phyloP scores from a whole-genome alignment of 805 yeast genomes.

The Lipomyces starkeyi region DNA sequence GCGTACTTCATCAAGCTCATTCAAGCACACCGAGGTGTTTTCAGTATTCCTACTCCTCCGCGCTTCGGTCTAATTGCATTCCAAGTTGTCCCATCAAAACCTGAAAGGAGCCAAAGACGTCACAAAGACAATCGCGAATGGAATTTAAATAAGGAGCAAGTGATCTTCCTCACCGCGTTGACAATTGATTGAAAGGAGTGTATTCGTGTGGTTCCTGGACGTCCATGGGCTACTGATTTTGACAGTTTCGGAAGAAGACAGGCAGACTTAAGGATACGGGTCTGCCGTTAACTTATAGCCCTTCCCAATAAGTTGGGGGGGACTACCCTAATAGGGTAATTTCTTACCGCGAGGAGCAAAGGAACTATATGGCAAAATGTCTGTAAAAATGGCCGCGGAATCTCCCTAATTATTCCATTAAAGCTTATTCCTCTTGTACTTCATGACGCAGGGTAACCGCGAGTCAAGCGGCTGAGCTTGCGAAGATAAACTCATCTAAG shows the following conservation, averaged over 20 bases:
- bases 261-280: not conserved
- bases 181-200: slow-evolving; percentile 27
- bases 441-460: too few relatives aligned
- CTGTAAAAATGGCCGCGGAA: too few relatives aligned
- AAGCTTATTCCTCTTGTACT: too few relatives aligned
- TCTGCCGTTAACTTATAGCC: too few relatives aligned
- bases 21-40: slow-evolving; percentile 24
- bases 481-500: too few relatives aligned
- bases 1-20: slow-evolving; percentile 28
- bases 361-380: too few relatives aligned
- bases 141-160: slow-evolving; percentile 31
- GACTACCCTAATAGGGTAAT: too few relatives aligned
- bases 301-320: too few relatives aligned
- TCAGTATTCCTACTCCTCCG: slow-evolving; percentile 32
- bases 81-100: slow-evolving; percentile 27
- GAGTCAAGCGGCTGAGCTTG: too few relatives aligned
- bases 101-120: slow-evolving; percentile 21
- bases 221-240: slow-evolving; percentile 35
- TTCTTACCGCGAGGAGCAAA: too few relatives aligned
- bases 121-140: slow-evolving; percentile 32
- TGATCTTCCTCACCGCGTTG: slow-evolving; percentile 35
- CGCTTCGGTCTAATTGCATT: slow-evolving; percentile 38
- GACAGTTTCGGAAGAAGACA: slow-evolving; percentile 30
- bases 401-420: too few relatives aligned
- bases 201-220: slow-evolving; percentile 39